A percentile compares a stretch with the other conserved stretches of the same genome.
Conservation (phyloP, 805 yeast genomes). For the Wickerhamomyces bovis region DNA sequence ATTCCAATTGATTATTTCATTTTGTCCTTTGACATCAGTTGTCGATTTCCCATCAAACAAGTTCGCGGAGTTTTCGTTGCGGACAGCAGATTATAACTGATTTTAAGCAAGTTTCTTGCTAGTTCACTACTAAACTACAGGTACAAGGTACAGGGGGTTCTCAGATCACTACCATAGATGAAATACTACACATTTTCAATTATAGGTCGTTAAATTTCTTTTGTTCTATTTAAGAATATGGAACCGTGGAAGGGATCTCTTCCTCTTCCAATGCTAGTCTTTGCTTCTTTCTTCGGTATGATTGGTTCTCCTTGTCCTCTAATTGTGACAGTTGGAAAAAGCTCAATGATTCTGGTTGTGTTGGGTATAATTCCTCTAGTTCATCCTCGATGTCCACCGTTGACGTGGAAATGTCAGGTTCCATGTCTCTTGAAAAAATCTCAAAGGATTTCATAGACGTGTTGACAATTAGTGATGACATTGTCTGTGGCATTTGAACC, state of each 20-base stretch:
- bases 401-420: neutral
- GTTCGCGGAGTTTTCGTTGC: neutral
- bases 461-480: neutral
- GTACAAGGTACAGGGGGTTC: too few relatives aligned
- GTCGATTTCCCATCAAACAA: neutral
- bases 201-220: neutral
- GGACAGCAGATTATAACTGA: too few relatives aligned
- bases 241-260: slow-evolving; percentile 2
- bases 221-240: neutral
- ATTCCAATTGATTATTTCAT: too few relatives aligned
- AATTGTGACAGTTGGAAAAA: slow-evolving; percentile 16
- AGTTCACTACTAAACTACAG: neutral
- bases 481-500: neutral
- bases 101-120: too few relatives aligned
- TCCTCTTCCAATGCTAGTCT: neutral
- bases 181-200: neutral
- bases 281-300: neutral
- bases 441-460: neutral
- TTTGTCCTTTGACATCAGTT: neutral
- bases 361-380: slow-evolving; percentile 23
- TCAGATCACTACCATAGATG: too few relatives aligned
- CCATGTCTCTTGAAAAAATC: neutral
- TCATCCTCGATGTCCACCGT: slow-evolving; percentile 22
- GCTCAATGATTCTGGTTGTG: slow-evolving; percentile 22
- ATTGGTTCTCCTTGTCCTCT: slow-evolving; percentile 1